A percentile compares a stretch with the other conserved stretches of the same genome.
phyloP scores from a whole-genome alignment of 768 basidiomycete genomes.

The Tephrocybe sp. region DNA sequence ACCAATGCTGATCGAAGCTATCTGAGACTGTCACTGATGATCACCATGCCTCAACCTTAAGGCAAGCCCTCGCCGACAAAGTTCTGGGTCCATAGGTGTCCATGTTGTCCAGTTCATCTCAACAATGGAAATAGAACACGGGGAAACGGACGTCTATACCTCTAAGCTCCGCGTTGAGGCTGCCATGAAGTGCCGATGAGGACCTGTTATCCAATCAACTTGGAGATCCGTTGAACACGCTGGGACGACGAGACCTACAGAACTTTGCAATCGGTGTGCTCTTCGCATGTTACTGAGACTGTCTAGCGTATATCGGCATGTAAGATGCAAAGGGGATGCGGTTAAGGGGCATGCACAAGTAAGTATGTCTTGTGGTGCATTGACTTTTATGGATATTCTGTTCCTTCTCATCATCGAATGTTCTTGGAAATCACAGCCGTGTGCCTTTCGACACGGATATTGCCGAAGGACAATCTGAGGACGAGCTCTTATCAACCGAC shows the following conservation, averaged over 20 bases:
- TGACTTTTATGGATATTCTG: too few relatives aligned
- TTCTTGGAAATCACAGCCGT: too few relatives aligned
- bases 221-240: neutral
- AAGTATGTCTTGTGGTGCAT: too few relatives aligned
- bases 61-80: conserved; percentile 10
- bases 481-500: too few relatives aligned
- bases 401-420: too few relatives aligned
- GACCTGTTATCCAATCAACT: neutral
- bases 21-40: conserved; percentile 7
- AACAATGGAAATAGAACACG: conserved; percentile 1
- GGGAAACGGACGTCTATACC: neutral
- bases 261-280: neutral
- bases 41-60: conserved; percentile 13
- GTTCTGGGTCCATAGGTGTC: conserved; percentile 7
- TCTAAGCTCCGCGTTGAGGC: neutral
- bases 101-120: too few relatives aligned
- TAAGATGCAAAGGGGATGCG: too few relatives aligned
- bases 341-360: too few relatives aligned
- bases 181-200: neutral
- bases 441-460: too few relatives aligned
- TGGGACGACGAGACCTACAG: neutral
- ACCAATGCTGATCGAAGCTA: neutral
- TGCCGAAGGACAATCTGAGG: too few relatives aligned
- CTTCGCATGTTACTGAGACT: neutral
- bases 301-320: too few relatives aligned